A percentile compares a stretch with the other conserved stretches of the same genome.
These are phyloP conservation scores for Lantana camara DNA, from an alignment of 257 asterid genomes.

Conservation along the genomic window DNA sequence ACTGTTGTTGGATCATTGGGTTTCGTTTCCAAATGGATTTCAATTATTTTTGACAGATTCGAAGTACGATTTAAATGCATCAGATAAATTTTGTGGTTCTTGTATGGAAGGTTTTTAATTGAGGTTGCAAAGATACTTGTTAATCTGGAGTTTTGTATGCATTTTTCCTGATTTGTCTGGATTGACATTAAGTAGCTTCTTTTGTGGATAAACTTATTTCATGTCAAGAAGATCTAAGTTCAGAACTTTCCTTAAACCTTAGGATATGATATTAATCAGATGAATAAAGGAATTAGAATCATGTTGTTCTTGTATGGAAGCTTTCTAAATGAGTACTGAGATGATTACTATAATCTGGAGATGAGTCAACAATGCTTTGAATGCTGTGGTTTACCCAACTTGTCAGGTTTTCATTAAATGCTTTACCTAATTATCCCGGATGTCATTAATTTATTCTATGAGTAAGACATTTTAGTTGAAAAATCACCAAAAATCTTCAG, in stretches of 20 bases:
- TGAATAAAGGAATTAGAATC: constrained; percentile 17
- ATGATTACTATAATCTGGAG: constrained; percentile 15
- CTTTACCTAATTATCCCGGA: background rate
- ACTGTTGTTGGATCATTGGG: constrained; percentile 10
- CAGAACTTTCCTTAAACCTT: no score
- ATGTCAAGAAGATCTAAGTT: no score
- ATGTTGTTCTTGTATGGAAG: constrained; percentile 22
- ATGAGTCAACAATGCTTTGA: constrained; percentile 4
- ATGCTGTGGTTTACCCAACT: background rate
- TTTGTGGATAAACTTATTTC: no score
- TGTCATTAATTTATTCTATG: no score
- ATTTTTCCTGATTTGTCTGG: constrained; percentile 4
- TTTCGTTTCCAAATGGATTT: background rate
- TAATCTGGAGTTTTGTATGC: constrained; percentile 19
- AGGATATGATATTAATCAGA: constrained; percentile 13
- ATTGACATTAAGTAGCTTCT: background rate
- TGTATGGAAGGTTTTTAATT: constrained; percentile 25
- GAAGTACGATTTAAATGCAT: background rate
- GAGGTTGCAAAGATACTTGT: background rate
- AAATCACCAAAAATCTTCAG: background rate
- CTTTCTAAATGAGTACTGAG: constrained; percentile 20
- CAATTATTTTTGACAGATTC: constrained; percentile 6
- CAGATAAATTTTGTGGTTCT: constrained; percentile 16
- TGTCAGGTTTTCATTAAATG: constrained; percentile 2
- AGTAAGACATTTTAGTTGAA: background rate